Conservation (phyloP, 1,139 yeast genomes). For the Saccharomycopsis hybrid region DNA sequence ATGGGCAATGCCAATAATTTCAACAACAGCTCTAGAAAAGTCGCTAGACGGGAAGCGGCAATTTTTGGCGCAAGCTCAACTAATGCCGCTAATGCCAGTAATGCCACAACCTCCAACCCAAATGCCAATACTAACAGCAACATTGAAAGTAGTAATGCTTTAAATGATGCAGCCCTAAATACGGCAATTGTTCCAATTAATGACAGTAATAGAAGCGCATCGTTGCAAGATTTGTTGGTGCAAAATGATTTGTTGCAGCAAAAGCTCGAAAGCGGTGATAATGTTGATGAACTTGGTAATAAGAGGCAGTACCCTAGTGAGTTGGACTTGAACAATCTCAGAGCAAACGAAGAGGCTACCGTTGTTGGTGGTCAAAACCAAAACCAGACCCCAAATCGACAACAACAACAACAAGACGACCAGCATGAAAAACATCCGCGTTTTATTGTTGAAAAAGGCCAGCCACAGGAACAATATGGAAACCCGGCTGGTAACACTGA, state of each 20-base stretch:
- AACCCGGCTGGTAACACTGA: too few species aligned
- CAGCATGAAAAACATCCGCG: too few species aligned
- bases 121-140: background rate
- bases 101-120: too few species aligned
- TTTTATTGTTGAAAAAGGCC: too few species aligned
- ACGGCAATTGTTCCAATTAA: background rate
- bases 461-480: too few species aligned
- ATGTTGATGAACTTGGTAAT: too few species aligned
- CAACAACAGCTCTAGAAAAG: background rate
- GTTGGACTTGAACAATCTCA: too few species aligned
- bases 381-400: too few species aligned
- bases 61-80: background rate
- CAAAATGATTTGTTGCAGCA: conserved; percentile 9
- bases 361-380: too few species aligned
- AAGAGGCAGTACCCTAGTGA: too few species aligned
- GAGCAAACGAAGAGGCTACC: too few species aligned
- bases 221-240: conserved; percentile 3
- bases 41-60: background rate
- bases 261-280: conserved; percentile 1
- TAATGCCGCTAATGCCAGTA: background rate
- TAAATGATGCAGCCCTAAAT: background rate
- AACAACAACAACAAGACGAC: too few species aligned
- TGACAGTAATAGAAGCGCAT: background rate
- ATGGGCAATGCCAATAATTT: background rate
- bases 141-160: background rate